Percentiles rank a stretch among this genome's conserved stretches.
These are phyloP conservation scores for Strigomonas culicis DNA, from an alignment of 208 protist genomes.

Conservation along the genomic window DNA sequence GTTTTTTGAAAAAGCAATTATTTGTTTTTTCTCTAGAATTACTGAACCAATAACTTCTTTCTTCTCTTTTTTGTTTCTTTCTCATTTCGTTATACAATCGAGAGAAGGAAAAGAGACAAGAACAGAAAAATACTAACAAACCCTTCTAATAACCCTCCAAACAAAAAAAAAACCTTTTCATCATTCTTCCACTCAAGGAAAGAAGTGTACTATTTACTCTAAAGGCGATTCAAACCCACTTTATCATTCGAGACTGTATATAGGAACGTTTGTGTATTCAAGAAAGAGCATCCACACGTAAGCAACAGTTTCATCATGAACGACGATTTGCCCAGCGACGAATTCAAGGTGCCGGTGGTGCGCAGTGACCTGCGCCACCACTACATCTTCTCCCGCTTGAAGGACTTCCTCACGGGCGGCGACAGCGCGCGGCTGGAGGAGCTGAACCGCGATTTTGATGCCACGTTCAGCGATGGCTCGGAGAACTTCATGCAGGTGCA, in stretches of 20 bases:
- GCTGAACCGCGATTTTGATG: constrained; percentile 62
- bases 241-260: neutral
- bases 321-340: constrained; percentile 7
- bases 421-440: constrained; percentile 57
- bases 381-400: constrained; percentile 85
- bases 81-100: constrained; percentile 3
- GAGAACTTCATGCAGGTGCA: constrained; percentile 85
- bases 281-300: neutral
- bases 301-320: neutral
- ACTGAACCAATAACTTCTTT: neutral
- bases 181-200: neutral
- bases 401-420: constrained; percentile 84
- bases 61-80: constrained; percentile 12
- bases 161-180: neutral
- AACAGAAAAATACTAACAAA: constrained; percentile 6
- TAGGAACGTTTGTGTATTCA: neutral
- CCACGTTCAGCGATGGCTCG: constrained; percentile 79
- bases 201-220: too few relatives aligned
- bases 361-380: constrained; percentile 78
- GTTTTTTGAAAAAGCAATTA: neutral
- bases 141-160: constrained; percentile 4
- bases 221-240: neutral
- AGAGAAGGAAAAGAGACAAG: constrained; percentile 1
- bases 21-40: constrained; percentile 12
- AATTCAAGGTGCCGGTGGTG: constrained; percentile 14